Base-by-base conservation (phyloP, 495 filamentous ascomycete species). In the Collariella sp. region DNA sequence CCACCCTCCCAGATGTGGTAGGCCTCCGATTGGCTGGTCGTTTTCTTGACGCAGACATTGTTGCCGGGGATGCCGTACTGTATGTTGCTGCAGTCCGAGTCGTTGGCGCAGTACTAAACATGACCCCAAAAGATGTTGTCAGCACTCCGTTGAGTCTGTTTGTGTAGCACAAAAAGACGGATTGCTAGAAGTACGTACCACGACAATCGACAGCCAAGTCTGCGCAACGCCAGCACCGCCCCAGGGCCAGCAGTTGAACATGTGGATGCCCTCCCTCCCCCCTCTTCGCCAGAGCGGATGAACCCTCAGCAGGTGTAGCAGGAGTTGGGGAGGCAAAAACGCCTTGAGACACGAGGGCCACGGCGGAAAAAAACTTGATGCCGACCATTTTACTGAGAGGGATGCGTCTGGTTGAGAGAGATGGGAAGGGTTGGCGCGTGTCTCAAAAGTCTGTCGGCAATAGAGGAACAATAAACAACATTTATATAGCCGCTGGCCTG, bases 21-120 rank as follows among this genome's bases (percentile, higher is more conserved):
- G 24, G 1, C 5, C 7, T 36, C 26, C 5, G 24, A 7, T 7
- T 24, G n/a, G 26, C 11, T 12, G 18, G 50, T 34, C 26, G 4
- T 35, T 0, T 7, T 1, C 50, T 34, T 38, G 54, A 50, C 20
- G 38, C 54, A 44, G 34, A 50, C 19, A 40, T 57, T 50, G 18
- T 54, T 62, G 5, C 31, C 46, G 1, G 42, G 5, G 18, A 34
- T 20, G 26, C 12, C 42, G 43, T 42, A 41, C 35, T 36, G 1
- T 7, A 23, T 13, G 24, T 23, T 40, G 44, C 52, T 42, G 52
- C 52, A 55, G 45, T 55, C 45, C n/a, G 35, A 23, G 45, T 49
- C 52, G 36, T 55, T 55, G 44, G 52, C 43, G 45, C 52, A 55
- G 44, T 55, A 55, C 52, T 55, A 26, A n/a, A n/a, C n/a, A n/a